Percentiles rank a stretch among this genome's conserved stretches.
Conservation (phyloP, 495 filamentous ascomycete species). For the Neurospora cerealis region DNA sequence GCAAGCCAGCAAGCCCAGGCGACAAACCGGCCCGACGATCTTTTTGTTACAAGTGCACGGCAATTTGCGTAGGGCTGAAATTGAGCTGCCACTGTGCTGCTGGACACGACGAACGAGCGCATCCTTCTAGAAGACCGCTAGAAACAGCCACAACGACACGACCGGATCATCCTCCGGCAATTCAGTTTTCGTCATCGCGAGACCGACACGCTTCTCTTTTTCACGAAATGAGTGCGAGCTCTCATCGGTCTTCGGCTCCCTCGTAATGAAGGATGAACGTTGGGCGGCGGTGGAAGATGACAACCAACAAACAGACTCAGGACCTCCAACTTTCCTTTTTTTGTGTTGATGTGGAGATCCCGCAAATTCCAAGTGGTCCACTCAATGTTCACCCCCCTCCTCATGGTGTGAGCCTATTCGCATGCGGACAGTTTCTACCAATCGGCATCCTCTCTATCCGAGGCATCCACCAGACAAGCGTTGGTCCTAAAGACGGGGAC, state of each 20-base stretch:
- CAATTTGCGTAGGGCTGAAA: background rate
- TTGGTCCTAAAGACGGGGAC: background rate
- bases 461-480: background rate
- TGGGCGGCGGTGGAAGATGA: background rate
- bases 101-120: background rate
- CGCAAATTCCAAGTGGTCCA: background rate
- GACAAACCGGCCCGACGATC: background rate
- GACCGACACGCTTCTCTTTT: background rate
- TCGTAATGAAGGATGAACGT: background rate
- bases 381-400: background rate
- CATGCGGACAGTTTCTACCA: background rate
- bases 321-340: too few relatives aligned
- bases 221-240: too few relatives aligned
- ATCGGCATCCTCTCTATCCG: background rate
- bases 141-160: background rate
- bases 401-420: background rate
- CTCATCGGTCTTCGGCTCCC: background rate
- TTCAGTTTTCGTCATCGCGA: background rate
- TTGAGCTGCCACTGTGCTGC: background rate
- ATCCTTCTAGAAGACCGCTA: background rate
- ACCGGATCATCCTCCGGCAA: background rate
- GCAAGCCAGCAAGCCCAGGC: background rate
- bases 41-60: background rate
- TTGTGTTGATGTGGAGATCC: background rate
- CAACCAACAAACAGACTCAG: too few relatives aligned